These are phyloP conservation scores for Cymbidium sinense DNA, from an alignment of 106 monocot species.

Conservation along the genomic window DNA sequence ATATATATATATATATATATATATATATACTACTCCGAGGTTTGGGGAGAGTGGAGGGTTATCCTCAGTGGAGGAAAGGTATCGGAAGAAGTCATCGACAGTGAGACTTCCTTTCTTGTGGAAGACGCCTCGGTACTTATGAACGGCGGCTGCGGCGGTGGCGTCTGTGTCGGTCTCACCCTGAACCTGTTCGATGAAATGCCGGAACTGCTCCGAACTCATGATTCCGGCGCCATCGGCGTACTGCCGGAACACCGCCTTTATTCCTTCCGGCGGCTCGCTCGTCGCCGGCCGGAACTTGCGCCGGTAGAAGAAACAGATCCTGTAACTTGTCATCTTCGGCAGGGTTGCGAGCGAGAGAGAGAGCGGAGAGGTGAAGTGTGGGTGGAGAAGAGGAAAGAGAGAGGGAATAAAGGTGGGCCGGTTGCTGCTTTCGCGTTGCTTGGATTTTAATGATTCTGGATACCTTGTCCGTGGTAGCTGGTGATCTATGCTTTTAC, in stretches of 20 bases:
- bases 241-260: slow-evolving; percentile 40
- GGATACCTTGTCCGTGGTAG: too few relatives aligned
- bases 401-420: too few relatives aligned
- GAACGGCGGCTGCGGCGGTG: slow-evolving; percentile 15
- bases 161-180: slow-evolving; percentile 16
- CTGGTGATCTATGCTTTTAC: too few relatives aligned
- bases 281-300: slow-evolving; percentile 29
- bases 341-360: background rate
- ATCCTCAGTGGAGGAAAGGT: slow-evolving; percentile 23
- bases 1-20: too few relatives aligned
- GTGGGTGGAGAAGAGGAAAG: background rate
- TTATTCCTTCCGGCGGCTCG: slow-evolving; percentile 38
- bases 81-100: slow-evolving; percentile 37
- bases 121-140: slow-evolving; percentile 9
- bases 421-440: too few relatives aligned
- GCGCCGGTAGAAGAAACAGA: slow-evolving; percentile 50
- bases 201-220: slow-evolving; percentile 34
- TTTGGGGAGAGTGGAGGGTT: slow-evolving; percentile 14
- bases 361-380: background rate
- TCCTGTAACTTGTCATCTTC: slow-evolving; percentile 36
- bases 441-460: too few relatives aligned
- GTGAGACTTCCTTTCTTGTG: slow-evolving; percentile 20
- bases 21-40: background rate
- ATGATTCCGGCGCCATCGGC: slow-evolving; percentile 28
- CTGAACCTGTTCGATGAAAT: slow-evolving; percentile 54